Percentiles rank a stretch among this genome's conserved stretches.
phyloP scores from a whole-genome alignment of 352 stramenopile genomes.

The Pythium brassicae region DNA sequence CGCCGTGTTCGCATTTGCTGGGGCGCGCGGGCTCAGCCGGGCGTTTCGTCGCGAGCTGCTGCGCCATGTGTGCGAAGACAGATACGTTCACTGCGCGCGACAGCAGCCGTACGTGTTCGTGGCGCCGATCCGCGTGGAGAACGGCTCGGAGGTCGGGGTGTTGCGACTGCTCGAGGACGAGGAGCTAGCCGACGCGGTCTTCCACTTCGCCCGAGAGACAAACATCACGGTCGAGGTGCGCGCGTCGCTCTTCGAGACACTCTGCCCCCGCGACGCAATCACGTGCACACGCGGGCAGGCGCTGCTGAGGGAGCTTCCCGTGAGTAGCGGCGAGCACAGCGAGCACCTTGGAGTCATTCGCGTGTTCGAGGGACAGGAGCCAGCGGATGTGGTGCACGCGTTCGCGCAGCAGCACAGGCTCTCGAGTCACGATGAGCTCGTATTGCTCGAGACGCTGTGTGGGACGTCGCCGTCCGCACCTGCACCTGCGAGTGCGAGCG shows the following conservation, averaged over 20 bases:
- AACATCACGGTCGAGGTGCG: constrained; percentile 49
- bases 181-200: constrained; percentile 66
- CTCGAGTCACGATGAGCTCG: constrained; percentile 23
- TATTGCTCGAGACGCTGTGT: constrained; percentile 56
- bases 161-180: constrained; percentile 55
- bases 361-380: constrained; percentile 70
- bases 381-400: constrained; percentile 61
- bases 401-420: constrained; percentile 58
- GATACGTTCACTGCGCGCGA: constrained; percentile 51
- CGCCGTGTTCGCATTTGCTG: constrained; percentile 39
- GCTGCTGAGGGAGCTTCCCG: constrained; percentile 38
- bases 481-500: background rate
- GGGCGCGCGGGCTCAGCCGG: constrained; percentile 29
- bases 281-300: constrained; percentile 58
- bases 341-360: constrained; percentile 37
- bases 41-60: constrained; percentile 39
- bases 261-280: constrained; percentile 52
- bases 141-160: constrained; percentile 29
- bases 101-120: constrained; percentile 41
- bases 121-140: constrained; percentile 49
- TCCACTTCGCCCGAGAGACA: constrained; percentile 39
- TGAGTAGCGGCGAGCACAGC: constrained; percentile 23
- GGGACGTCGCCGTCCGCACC: constrained; percentile 8
- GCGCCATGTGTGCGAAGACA: constrained; percentile 41
- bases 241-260: constrained; percentile 40